These are phyloP conservation scores for Heritiera fomes DNA, from an alignment of 345 rosid genomes.

Conservation along the genomic window DNA sequence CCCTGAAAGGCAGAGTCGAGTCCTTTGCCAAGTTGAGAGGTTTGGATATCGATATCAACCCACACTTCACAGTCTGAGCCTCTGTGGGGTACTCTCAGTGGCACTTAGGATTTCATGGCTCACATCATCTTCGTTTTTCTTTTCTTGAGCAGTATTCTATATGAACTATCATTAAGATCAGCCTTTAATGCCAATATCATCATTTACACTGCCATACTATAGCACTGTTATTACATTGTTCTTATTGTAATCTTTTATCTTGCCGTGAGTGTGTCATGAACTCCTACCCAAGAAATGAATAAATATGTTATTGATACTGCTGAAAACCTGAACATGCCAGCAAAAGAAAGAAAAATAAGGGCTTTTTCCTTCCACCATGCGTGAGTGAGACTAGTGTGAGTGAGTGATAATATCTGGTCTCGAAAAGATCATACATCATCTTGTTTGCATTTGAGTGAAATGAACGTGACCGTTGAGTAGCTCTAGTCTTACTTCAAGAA, in stretches of 20 bases:
- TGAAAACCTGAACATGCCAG: slow-evolving; percentile 12
- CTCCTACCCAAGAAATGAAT: no score
- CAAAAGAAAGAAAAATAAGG: no score
- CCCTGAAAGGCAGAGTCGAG: slow-evolving; percentile 66
- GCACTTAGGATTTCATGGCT: background rate
- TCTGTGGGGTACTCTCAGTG: background rate
- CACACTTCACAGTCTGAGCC: slow-evolving; percentile 29
- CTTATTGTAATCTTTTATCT: background rate
- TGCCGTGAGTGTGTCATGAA: background rate
- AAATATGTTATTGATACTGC: no score
- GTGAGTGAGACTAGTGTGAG: no score
- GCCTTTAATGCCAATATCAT: background rate
- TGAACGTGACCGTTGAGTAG: no score
- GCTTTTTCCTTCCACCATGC: no score
- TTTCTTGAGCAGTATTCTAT: background rate
- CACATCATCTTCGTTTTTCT: background rate
- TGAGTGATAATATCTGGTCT: background rate
- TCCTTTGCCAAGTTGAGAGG: slow-evolving; percentile 61
- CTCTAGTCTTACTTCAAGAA: no score
- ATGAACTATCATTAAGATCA: background rate
- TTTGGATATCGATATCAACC: slow-evolving; percentile 58
- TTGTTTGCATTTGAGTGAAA: no score
- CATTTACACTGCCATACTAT: background rate
- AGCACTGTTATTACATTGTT: background rate
- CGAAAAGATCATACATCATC: no score